Percentiles rank a stretch among this genome's conserved stretches.
These are phyloP conservation scores for Candida hungchunana DNA, from an alignment of 805 yeast genomes.

Conservation along the genomic window DNA sequence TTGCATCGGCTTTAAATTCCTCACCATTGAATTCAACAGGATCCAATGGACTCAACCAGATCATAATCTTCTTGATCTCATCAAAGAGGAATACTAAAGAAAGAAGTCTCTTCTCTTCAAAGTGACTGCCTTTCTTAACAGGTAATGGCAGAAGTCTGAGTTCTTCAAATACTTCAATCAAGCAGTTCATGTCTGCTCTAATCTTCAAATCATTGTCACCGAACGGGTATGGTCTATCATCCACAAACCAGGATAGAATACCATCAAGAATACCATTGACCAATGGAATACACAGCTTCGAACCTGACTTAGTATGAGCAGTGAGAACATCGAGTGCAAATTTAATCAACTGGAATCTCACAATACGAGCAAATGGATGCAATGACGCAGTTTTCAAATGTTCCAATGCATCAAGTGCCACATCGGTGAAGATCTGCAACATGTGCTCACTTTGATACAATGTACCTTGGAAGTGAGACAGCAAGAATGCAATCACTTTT, in stretches of 20 bases:
- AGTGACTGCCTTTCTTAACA: slow-evolving; percentile 9
- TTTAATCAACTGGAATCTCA: slow-evolving; percentile 67
- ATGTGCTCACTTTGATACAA: slow-evolving; percentile 66
- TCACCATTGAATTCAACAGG: slow-evolving; percentile 28
- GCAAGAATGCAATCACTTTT: slow-evolving; percentile 59
- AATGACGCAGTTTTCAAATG: slow-evolving; percentile 55
- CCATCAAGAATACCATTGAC: slow-evolving; percentile 52
- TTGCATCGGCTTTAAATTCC: slow-evolving; percentile 32
- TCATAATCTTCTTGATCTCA: slow-evolving; percentile 66
- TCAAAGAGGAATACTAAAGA: slow-evolving; percentile 63
- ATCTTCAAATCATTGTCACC: slow-evolving; percentile 77
- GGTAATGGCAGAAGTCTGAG: slow-evolving; percentile 14
- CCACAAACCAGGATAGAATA: slow-evolving; percentile 74
- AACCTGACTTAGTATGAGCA: slow-evolving; percentile 46
- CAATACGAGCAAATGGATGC: slow-evolving; percentile 77
- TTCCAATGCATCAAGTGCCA: slow-evolving; percentile 52
- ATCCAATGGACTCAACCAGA: slow-evolving; percentile 60
- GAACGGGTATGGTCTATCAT: slow-evolving; percentile 64
- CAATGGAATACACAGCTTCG: slow-evolving; percentile 42
- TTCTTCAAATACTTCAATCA: slow-evolving; percentile 44
- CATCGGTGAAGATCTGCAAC: slow-evolving; percentile 61
- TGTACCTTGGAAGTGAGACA: slow-evolving; percentile 78
- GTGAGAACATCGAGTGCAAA: slow-evolving; percentile 63
- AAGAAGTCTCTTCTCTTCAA: slow-evolving; percentile 47
- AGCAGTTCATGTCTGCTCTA: slow-evolving; percentile 59